These are phyloP conservation scores for Leucocoprinus sp. DNA, from an alignment of 768 basidiomycete species.

Conservation along the genomic window DNA sequence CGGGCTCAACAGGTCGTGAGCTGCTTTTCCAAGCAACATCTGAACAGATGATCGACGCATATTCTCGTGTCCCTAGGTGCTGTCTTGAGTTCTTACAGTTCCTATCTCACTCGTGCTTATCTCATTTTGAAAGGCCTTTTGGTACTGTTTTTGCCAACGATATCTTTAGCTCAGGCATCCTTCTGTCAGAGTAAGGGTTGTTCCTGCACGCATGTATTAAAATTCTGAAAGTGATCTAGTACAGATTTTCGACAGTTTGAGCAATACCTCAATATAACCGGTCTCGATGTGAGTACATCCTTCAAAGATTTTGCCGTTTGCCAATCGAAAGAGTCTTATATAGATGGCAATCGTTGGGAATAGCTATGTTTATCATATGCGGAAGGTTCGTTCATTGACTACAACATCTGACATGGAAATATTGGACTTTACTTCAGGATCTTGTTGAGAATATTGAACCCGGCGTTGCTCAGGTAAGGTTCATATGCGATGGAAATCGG, in stretches of 20 bases:
- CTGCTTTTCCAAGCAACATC: slow-evolving; percentile 95
- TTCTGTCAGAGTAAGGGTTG: slow-evolving; percentile 73
- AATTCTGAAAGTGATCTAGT: slow-evolving; percentile 27
- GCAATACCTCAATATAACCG: slow-evolving; percentile 81
- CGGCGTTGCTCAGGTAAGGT: slow-evolving; percentile 59
- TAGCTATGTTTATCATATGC: slow-evolving; percentile 91
- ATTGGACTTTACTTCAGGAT: slow-evolving; percentile 37
- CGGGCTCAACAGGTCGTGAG: slow-evolving; percentile 81
- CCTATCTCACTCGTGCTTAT: background rate
- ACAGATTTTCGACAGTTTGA: slow-evolving; percentile 97
- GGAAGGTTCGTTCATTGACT: slow-evolving; percentile 42
- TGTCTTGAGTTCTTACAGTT: slow-evolving; percentile 4
- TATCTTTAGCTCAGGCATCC: slow-evolving; percentile 84
- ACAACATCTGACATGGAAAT: background rate
- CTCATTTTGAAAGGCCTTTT: slow-evolving; percentile 49
- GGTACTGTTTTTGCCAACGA: slow-evolving; percentile 89
- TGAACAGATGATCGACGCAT: slow-evolving; percentile 89
- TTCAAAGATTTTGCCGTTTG: background rate
- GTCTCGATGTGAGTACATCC: slow-evolving; percentile 65
- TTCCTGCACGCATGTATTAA: background rate
- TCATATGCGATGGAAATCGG: background rate
- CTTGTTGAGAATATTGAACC: slow-evolving; percentile 75
- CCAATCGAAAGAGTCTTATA: slow-evolving; percentile 6
- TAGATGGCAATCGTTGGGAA: slow-evolving; percentile 90
- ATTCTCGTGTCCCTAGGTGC: slow-evolving; percentile 74